Conservation (phyloP, 2,329 filamentous ascomycete species). For the Aspergillus spinulosporus region DNA sequence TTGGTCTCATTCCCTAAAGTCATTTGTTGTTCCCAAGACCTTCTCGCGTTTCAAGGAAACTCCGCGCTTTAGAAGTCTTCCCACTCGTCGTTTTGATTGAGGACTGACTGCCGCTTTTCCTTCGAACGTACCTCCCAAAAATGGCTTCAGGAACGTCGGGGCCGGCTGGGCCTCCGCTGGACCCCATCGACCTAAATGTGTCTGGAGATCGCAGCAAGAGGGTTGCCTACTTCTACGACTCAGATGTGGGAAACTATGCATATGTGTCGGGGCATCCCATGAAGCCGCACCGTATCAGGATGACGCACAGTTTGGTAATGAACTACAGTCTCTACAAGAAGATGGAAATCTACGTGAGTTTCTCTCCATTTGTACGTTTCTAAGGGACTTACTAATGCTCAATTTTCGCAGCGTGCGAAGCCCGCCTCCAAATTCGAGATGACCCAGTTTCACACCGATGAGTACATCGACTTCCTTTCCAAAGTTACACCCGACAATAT, state of each 20-base stretch:
- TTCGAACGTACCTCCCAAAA: slow-evolving; percentile 17
- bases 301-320: slow-evolving; percentile 67
- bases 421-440: slow-evolving; percentile 71
- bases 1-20: neutral
- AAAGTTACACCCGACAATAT: slow-evolving; percentile 99
- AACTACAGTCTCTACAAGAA: slow-evolving; percentile 73
- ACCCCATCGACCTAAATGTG: slow-evolving; percentile 53
- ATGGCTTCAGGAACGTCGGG: slow-evolving; percentile 41
- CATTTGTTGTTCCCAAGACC: neutral
- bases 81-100: slow-evolving; percentile 12
- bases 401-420: slow-evolving; percentile 66
- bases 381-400: slow-evolving; percentile 19
- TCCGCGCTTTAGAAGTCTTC: slow-evolving; percentile 14
- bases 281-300: slow-evolving; percentile 68
- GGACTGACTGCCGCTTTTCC: slow-evolving; percentile 4
- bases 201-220: slow-evolving; percentile 66
- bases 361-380: neutral
- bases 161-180: slow-evolving; percentile 50
- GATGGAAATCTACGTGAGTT: slow-evolving; percentile 67
- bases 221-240: slow-evolving; percentile 98
- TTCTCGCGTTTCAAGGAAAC: slow-evolving; percentile 18
- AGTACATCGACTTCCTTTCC: slow-evolving; percentile 71
- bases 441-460: slow-evolving; percentile 72
- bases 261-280: slow-evolving; percentile 76
- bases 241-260: slow-evolving; percentile 96